Evolutionary conservation across 352 stramenopile species (phyloP).

Genomic region (Phytophthora palmivora): DNA sequence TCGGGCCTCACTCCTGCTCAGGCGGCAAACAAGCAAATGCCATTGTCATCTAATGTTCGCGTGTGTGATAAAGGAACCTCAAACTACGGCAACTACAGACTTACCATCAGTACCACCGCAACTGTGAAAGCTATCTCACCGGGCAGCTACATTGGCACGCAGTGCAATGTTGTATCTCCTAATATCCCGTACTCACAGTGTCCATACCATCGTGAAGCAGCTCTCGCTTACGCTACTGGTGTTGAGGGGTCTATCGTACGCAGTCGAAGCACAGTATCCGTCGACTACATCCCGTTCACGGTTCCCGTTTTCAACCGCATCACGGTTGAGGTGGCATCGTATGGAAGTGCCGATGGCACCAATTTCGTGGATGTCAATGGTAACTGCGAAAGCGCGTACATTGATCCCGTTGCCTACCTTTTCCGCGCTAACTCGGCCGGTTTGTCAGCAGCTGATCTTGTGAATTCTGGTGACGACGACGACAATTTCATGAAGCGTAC

Average conservation of each 20-base stretch:
- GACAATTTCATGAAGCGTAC: conserved; percentile 59
- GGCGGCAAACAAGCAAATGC: conserved; percentile 52
- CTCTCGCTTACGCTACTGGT: conserved; percentile 35
- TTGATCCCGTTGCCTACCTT: conserved; percentile 68
- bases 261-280: conserved; percentile 44
- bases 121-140: conserved; percentile 41
- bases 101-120: conserved; percentile 55
- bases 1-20: conserved; percentile 54
- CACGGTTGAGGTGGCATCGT: conserved; percentile 67
- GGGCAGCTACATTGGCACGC: conserved; percentile 68
- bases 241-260: conserved; percentile 69
- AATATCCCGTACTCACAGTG: conserved; percentile 53
- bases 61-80: conserved; percentile 58
- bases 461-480: conserved; percentile 68
- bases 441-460: conserved; percentile 49
- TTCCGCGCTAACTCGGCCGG: conserved; percentile 48
- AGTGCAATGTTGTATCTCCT: conserved; percentile 44
- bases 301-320: conserved; percentile 58
- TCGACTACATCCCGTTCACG: conserved; percentile 69
- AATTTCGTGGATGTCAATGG: conserved; percentile 70
- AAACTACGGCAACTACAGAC: conserved; percentile 74
- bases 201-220: conserved; percentile 62
- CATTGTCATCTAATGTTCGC: conserved; percentile 40
- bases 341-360: conserved; percentile 43
- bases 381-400: conserved; percentile 66